Base-by-base conservation (phyloP, 1,284 basidiomycete species). In the Fomitopsis pinicola region DNA sequence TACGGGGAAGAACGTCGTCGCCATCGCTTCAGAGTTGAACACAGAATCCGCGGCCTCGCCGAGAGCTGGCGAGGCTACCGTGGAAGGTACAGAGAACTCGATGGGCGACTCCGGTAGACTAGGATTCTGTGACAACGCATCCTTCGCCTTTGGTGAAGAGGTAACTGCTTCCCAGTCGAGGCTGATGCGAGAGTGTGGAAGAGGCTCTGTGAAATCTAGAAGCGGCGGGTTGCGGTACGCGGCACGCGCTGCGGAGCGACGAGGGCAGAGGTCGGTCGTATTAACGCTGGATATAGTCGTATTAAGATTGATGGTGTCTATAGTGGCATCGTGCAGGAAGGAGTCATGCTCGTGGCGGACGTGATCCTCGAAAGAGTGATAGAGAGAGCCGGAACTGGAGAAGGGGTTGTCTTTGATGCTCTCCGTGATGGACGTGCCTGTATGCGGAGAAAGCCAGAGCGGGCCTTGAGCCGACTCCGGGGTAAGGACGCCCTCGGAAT, bases 21-120 rank as follows among this genome's bases (percentile, higher is more conserved):
- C 61, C 69, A 58, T 69, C 54, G 8, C 64, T 58, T 46, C 59
- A 44, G 59, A 53, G 14, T 55, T 50, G 38, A 12, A 60, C 22
- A 33, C 17, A 22, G 50, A 22, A 8, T 14, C 12, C 17, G 3
- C 50, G 12, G 3, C 42, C 5, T 55, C 42, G 17, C 42, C 42
- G 1, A 50, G 17, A 10, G 26, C 26, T 5, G 45, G 59, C 14
- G 50, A 61, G n/a, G 45, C 48, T 17, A 46, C 33, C 7, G 33
- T 19, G 40, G 45, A 58, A 5, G 59, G 48, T 17, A 40, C 9
- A 42, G 22, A 58, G 40, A 44, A n/a, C 19, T 61, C 17, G 50
- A 54, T 42, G 9, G 35, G 36, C 19, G 36, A 54, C 30, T 46
- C 33, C 6, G 19, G 30, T 22, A 26, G 19, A 28, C 19, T 14